Evolutionary conservation across 2,329 filamentous ascomycete species (phyloP).

Genomic region (Cladosporium sp.): DNA sequence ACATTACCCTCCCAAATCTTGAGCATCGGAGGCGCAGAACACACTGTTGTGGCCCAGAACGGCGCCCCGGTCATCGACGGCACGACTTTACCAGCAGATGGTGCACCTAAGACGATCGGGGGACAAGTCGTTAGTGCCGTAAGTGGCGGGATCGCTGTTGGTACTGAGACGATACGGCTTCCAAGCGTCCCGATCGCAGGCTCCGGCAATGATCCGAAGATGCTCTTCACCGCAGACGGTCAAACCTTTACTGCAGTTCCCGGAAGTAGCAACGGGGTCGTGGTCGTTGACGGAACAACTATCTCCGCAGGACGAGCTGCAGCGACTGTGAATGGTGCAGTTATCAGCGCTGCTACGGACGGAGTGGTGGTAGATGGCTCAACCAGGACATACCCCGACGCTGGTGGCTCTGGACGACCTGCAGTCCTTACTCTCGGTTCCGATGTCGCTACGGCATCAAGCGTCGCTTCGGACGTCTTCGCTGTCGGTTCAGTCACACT

Average conservation of each 20-base stretch:
- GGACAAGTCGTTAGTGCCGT: neutral
- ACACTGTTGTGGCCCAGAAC: slow-evolving; percentile 51
- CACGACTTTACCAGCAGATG: neutral
- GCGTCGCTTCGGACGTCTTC: neutral
- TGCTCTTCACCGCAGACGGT: slow-evolving; percentile 1
- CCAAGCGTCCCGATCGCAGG: neutral
- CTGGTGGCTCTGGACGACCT: neutral
- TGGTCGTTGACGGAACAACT: neutral
- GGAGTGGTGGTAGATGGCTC: slow-evolving; percentile 4
- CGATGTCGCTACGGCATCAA: neutral
- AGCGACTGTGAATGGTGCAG: neutral
- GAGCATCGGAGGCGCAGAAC: neutral
- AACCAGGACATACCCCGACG: neutral
- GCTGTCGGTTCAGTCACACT: slow-evolving; percentile 1
- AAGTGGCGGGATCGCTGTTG: neutral
- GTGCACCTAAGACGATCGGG: neutral
- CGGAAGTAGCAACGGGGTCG: neutral
- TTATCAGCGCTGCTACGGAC: neutral
- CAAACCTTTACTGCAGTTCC: neutral
- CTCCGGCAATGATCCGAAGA: neutral
- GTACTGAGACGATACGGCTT: neutral
- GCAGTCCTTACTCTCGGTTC: neutral
- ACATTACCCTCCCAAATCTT: neutral
- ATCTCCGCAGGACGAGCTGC: neutral
- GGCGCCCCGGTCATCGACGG: neutral